These are phyloP conservation scores for Colletotrichum magnum DNA, from an alignment of 2,329 filamentous ascomycete genomes.

Conservation along the genomic window DNA sequence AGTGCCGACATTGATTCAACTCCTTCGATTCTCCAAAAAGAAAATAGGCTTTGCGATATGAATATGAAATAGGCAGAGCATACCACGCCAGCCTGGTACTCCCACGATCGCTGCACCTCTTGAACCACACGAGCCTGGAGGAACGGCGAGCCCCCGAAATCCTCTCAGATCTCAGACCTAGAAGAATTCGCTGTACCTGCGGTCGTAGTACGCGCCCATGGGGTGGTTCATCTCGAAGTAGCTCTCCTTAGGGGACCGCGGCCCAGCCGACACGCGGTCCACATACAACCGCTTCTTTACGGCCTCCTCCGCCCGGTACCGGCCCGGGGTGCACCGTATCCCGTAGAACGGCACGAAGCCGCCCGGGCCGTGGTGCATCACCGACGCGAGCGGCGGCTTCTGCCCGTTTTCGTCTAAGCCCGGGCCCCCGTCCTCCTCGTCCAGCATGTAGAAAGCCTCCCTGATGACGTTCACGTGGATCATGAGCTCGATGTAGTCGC, in stretches of 20 bases:
- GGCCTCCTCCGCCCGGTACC: neutral
- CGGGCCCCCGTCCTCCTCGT: neutral
- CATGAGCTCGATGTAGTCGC: neutral
- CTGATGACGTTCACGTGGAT: neutral
- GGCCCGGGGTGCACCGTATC: neutral
- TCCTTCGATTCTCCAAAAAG: too few relatives aligned
- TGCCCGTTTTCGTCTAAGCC: too few relatives aligned
- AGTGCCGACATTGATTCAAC: too few relatives aligned
- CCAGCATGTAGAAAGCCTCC: neutral
- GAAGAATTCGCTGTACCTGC: neutral
- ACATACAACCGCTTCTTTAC: neutral
- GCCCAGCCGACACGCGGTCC: neutral
- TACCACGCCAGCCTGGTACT: too few relatives aligned
- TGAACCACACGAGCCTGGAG: too few relatives aligned
- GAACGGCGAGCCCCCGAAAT: too few relatives aligned
- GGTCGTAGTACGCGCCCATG: slow-evolving; percentile 5
- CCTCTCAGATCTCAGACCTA: too few relatives aligned
- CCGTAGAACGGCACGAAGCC: neutral
- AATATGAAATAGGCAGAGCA: too few relatives aligned
- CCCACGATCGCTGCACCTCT: too few relatives aligned
- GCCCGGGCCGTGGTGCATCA: too few relatives aligned
- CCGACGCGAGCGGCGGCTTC: too few relatives aligned
- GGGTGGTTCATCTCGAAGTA: slow-evolving; percentile 4
- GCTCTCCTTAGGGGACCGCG: neutral
- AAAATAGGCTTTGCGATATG: too few relatives aligned